Conservation (phyloP, 1,284 basidiomycete genomes). For the Rhodotorula sp. region DNA sequence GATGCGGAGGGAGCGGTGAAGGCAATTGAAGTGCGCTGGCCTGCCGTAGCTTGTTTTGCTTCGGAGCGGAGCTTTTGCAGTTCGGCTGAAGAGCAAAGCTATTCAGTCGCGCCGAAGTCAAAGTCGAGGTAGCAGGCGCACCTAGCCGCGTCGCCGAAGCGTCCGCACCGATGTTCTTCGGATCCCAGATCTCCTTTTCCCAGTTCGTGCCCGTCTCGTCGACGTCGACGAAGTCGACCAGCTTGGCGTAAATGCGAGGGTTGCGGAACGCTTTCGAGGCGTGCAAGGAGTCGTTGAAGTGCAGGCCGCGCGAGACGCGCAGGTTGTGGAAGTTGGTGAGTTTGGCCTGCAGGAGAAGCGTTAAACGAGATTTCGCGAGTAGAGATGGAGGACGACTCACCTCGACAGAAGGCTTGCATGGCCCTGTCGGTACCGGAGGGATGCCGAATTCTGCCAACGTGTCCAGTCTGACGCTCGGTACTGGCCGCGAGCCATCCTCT, state of each 20-base stretch:
- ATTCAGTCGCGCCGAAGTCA: conserved; percentile 11
- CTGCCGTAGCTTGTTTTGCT: conserved; percentile 54
- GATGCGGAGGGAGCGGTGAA: conserved; percentile 50
- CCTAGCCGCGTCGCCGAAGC: conserved; percentile 55
- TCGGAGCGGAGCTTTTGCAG: conserved; percentile 62
- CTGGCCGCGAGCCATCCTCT: neutral
- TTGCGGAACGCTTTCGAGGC: conserved; percentile 86
- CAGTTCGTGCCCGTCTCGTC: conserved; percentile 82
- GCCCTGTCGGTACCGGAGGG: conserved; percentile 26
- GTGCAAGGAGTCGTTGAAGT: conserved; percentile 93
- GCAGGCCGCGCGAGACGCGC: conserved; percentile 63
- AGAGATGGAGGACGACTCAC: conserved; percentile 12
- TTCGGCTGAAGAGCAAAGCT: conserved; percentile 47
- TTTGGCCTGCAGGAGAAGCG: conserved; percentile 60
- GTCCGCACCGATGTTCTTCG: conserved; percentile 8
- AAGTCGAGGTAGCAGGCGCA: conserved; percentile 51
- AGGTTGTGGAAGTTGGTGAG: conserved; percentile 69
- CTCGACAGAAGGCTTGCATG: conserved; percentile 29
- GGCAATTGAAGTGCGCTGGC: conserved; percentile 60
- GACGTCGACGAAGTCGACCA: conserved; percentile 84
- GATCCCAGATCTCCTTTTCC: conserved; percentile 64
- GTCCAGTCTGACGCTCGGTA: conserved; percentile 4
- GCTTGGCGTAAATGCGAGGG: conserved; percentile 85
- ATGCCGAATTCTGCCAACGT: conserved; percentile 33
- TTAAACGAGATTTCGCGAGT: neutral